Evolutionary conservation across 306 rosid species (phyloP).

Genomic region (Aeschynomene evenia): DNA sequence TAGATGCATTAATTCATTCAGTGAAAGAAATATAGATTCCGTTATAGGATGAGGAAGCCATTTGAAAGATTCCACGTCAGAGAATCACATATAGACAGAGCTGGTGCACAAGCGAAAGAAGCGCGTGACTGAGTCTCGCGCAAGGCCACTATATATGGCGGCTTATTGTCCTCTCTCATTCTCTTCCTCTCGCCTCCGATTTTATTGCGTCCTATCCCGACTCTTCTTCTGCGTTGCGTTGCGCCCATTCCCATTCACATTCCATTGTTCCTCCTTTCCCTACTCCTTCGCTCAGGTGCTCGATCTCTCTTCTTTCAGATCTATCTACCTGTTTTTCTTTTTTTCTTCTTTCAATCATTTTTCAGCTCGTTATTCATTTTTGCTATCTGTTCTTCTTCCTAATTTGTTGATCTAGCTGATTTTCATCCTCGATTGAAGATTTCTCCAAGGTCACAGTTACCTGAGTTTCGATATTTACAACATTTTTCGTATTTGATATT

Average conservation of each 20-base stretch:
- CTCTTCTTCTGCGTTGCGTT: background rate
- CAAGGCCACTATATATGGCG: constrained; percentile 2
- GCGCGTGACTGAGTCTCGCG: constrained; percentile 26
- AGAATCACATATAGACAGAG: background rate
- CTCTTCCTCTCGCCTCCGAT: background rate
- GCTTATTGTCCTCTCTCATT: too few species aligned
- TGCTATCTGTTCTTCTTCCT: background rate
- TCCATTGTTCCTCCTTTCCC: background rate
- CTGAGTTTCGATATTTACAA: background rate
- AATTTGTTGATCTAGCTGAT: background rate
- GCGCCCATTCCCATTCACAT: background rate
- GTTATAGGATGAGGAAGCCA: background rate
- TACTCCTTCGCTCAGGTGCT: background rate
- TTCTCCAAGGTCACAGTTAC: background rate
- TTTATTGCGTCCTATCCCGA: constrained; percentile 6
- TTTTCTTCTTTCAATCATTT: background rate
- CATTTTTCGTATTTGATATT: background rate
- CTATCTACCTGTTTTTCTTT: background rate
- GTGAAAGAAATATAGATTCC: background rate
- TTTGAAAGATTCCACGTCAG: background rate
- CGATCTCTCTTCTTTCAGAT: constrained; percentile 18
- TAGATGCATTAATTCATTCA: background rate
- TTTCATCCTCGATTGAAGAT: background rate
- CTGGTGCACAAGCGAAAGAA: background rate
- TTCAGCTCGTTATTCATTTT: background rate